Conservation (phyloP, 2,329 filamentous ascomycete species). For the Penicillium sp. region DNA sequence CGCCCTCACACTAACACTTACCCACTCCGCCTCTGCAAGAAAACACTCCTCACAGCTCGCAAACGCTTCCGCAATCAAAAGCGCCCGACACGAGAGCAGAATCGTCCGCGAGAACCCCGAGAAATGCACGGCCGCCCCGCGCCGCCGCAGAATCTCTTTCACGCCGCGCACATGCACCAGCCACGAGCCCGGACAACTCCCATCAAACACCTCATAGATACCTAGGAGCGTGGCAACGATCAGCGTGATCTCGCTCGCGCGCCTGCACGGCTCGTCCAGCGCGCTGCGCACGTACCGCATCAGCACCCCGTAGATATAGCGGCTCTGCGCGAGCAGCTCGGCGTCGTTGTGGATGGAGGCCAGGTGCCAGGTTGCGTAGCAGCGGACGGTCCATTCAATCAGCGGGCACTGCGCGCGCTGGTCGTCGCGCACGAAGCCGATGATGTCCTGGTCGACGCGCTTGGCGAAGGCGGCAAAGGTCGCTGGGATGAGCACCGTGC, state of each 20-base stretch:
- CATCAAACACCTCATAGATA: slow-evolving; percentile 23
- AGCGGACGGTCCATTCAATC: slow-evolving; percentile 9
- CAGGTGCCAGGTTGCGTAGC: slow-evolving; percentile 6
- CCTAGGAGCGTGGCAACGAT: slow-evolving; percentile 9
- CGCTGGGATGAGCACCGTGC: neutral
- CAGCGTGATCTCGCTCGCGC: slow-evolving; percentile 10
- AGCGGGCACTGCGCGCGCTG: neutral
- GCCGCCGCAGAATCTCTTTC: slow-evolving; percentile 11
- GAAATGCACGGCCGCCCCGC: slow-evolving; percentile 17
- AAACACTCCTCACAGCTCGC: slow-evolving; percentile 19
- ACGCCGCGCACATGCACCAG: slow-evolving; percentile 18
- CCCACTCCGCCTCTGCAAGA: slow-evolving; percentile 17
- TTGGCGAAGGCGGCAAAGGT: neutral
- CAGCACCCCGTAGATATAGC: slow-evolving; percentile 14
- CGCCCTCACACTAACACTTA: neutral
- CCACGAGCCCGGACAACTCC: slow-evolving; percentile 11
- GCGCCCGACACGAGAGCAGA: slow-evolving; percentile 17
- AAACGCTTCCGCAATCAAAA: slow-evolving; percentile 19
- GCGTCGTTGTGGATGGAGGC: slow-evolving; percentile 11
- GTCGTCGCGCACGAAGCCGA: neutral
- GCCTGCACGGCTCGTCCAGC: slow-evolving; percentile 2
- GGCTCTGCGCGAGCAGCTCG: slow-evolving; percentile 5
- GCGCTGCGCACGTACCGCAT: neutral
- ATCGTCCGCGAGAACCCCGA: slow-evolving; percentile 20
- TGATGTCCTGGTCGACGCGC: slow-evolving; percentile 1